Conservation (phyloP, 1,284 basidiomycete species). For the Ceratobasidium papillatum region DNA sequence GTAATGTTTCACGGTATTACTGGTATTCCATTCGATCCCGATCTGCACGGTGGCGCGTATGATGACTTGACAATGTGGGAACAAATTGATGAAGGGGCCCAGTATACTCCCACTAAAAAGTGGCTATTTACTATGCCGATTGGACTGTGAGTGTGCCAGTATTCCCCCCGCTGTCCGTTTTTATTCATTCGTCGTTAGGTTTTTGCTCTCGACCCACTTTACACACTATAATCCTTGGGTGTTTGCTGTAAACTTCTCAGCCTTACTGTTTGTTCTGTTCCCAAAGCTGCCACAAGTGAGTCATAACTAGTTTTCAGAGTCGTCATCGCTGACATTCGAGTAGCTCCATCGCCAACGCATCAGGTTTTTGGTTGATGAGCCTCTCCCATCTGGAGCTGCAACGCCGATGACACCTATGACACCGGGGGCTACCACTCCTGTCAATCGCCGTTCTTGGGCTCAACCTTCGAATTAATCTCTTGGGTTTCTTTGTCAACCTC, state of each 20-base stretch:
- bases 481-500: background rate
- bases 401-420: conserved; percentile 44
- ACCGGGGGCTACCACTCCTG: conserved; percentile 25
- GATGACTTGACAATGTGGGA: conserved; percentile 99
- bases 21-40: conserved; percentile 93
- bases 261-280: conserved; percentile 83
- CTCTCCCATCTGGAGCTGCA: conserved; percentile 42
- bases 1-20: conserved; percentile 99
- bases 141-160: conserved; percentile 73
- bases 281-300: conserved; percentile 93
- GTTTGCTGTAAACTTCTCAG: conserved; percentile 90
- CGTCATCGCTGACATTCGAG: conserved; percentile 16
- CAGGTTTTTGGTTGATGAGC: conserved; percentile 62
- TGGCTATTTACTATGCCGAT: conserved; percentile 95
- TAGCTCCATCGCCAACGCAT: conserved; percentile 83
- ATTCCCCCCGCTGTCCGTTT: background rate
- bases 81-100: conserved; percentile 98
- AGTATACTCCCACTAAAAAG: conserved; percentile 98
- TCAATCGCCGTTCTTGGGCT: conserved; percentile 28
- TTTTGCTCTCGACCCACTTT: conserved; percentile 97
- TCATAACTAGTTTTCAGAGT: background rate
- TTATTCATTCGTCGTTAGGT: conserved; percentile 60
- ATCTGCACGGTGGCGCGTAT: conserved; percentile 90
- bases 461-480: conserved; percentile 10
- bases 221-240: conserved; percentile 93